Base-by-base conservation (phyloP, 2,329 filamentous ascomycete genomes). In the Arthrobotrys sphaeroides region DNA sequence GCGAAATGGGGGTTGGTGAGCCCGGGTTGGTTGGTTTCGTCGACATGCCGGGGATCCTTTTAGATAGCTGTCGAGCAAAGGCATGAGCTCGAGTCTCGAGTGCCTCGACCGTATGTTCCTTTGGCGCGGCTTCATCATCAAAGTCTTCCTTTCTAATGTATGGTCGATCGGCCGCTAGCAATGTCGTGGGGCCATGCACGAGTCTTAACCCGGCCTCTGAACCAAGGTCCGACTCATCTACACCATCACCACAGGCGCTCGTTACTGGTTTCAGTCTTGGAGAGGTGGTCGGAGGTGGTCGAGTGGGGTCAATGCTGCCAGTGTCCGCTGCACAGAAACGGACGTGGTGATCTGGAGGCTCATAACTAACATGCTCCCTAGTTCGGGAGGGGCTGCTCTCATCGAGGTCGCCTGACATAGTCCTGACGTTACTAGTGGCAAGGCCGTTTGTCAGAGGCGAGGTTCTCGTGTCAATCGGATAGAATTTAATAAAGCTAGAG, bases 101-200 rank as follows among this genome's bases (percentile, higher is more conserved):
- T 1, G 18, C 5, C 24, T 61, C 33, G 6, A 42, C 13, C 7
- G 5, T 16, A 10, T 18, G 20, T 9, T 57, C 31, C 7, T 24
- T 26, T 12, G 61, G 69, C 1, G 31, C 43, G 5, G 69, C 40
- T 7, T 67, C 45, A 40, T 74, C 69, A 10, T 74, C 61, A 18
- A 67, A 74, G 13, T 67, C 61, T 28, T 67, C 69, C 26, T 18
- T 55, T 61, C 49, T 67, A 13, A 74, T 74, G n/a, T 47, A 67
- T 1, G 61, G 61, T 5, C 45, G 57, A 10, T 61, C 5, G 5
- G 53, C 24, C 7, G 53, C 33, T 7, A 67, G 13, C 9, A 67
- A 20, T 6, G 69, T 53, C 16, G 51, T 45, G 2, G 18, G 42
- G 2, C 60, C 60, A n/a, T 60, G 49, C 9, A 22, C 20, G 3